These are phyloP conservation scores for Vitis hybrid DNA, from an alignment of 177 flowering plant species.

Conservation along the genomic window DNA sequence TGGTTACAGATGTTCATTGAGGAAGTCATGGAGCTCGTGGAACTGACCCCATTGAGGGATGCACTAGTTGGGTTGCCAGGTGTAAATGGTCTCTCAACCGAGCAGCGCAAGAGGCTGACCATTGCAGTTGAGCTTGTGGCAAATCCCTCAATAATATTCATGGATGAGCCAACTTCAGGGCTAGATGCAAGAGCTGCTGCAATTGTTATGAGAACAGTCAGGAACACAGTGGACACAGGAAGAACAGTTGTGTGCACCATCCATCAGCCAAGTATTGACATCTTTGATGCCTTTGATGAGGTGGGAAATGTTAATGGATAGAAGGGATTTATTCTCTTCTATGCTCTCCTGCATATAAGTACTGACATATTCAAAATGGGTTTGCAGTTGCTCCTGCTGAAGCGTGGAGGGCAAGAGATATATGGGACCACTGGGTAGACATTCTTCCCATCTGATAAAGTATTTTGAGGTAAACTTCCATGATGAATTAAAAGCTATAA, in stretches of 20 bases:
- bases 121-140: slow-evolving; percentile 83
- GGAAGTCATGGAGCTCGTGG: slow-evolving; percentile 65
- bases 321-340: neutral
- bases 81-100: slow-evolving; percentile 77
- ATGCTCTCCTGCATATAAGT: neutral
- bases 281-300: slow-evolving; percentile 90
- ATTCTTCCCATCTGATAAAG: slow-evolving; percentile 11
- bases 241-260: slow-evolving; percentile 64
- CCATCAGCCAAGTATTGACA: slow-evolving; percentile 90
- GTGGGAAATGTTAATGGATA: slow-evolving; percentile 20
- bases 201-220: slow-evolving; percentile 87
- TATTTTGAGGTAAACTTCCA: slow-evolving; percentile 23
- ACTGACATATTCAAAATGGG: neutral
- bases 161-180: slow-evolving; percentile 96
- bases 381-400: slow-evolving; percentile 22
- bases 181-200: slow-evolving; percentile 93
- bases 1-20: slow-evolving; percentile 57
- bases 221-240: too few species aligned
- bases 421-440: slow-evolving; percentile 23
- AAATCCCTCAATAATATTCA: slow-evolving; percentile 78
- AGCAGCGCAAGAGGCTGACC: slow-evolving; percentile 83
- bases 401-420: slow-evolving; percentile 25
- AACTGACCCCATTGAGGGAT: slow-evolving; percentile 37
- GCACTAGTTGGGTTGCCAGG: slow-evolving; percentile 73
- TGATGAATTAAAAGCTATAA: neutral